These are phyloP conservation scores for Pseudocercospora musae DNA, from an alignment of 2,329 filamentous ascomycete species.

Conservation along the genomic window DNA sequence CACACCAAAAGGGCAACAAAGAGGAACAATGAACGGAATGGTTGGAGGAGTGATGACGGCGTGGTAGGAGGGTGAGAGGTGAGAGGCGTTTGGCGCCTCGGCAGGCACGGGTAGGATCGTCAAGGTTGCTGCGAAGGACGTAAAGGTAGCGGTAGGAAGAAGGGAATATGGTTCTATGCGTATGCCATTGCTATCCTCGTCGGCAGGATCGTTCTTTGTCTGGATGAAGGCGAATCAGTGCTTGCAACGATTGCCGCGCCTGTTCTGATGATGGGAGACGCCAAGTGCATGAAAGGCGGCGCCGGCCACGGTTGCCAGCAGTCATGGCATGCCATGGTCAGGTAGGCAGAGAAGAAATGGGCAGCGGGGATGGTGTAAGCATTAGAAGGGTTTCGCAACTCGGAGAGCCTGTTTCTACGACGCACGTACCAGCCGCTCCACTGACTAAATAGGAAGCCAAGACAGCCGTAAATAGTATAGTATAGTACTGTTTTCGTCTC, in stretches of 20 bases:
- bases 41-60: neutral
- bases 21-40: neutral
- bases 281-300: neutral
- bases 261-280: neutral
- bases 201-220: neutral
- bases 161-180: neutral
- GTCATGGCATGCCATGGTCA: neutral
- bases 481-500: no score
- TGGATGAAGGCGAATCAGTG: neutral
- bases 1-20: neutral
- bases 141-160: neutral
- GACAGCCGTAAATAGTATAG: no score
- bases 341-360: neutral
- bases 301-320: neutral
- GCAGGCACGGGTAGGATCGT: neutral
- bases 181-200: neutral
- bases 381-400: no score
- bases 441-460: no score
- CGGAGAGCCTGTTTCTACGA: no score
- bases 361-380: neutral
- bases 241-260: neutral
- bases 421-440: no score
- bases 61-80: neutral
- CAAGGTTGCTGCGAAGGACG: neutral
- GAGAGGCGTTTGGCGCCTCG: slow-evolving; percentile 1